Evolutionary conservation across 208 protist species (phyloP).

Genomic region (Sergeia podlipaevii): DNA sequence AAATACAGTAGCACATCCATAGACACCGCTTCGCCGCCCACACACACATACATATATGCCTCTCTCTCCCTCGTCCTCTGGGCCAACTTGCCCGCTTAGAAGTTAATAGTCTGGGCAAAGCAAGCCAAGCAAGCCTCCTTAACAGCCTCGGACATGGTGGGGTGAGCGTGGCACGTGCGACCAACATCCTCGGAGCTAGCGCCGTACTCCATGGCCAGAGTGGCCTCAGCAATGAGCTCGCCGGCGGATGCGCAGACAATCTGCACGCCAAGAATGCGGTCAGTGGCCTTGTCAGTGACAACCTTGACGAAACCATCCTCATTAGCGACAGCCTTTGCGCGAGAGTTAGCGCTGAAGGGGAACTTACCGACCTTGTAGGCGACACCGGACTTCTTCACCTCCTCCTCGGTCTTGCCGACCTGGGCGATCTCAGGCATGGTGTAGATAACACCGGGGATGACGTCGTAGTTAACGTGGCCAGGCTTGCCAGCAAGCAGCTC

Average conservation of each 20-base stretch:
- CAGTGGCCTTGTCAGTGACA: conserved; percentile 94
- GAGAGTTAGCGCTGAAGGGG: conserved; percentile 97
- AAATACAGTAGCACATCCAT: too few relatives aligned
- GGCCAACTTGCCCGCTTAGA: conserved; percentile 63
- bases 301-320: conserved; percentile 98
- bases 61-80: neutral
- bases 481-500: conserved; percentile 92
- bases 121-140: conserved; percentile 98
- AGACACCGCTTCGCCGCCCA: conserved; percentile 4
- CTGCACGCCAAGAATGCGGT: conserved; percentile 98
- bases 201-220: conserved; percentile 98
- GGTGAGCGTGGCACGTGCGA: conserved; percentile 99
- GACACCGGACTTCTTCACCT: conserved; percentile 92
- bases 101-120: conserved; percentile 97
- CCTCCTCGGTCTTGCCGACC: conserved; percentile 97
- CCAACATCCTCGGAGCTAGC: conserved; percentile 97
- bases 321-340: conserved; percentile 95
- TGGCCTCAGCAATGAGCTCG: conserved; percentile 97
- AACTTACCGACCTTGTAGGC: conserved; percentile 98
- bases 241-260: conserved; percentile 96
- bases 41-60: too few relatives aligned
- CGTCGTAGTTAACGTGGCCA: conserved; percentile 97
- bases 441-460: conserved; percentile 99
- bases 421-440: conserved; percentile 98
- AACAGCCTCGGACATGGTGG: conserved; percentile 98